Evolutionary conservation across 805 yeast species (phyloP), one percentile per base, ranked within the genome.

Genomic region (Ascoidea rubescens): DNA sequence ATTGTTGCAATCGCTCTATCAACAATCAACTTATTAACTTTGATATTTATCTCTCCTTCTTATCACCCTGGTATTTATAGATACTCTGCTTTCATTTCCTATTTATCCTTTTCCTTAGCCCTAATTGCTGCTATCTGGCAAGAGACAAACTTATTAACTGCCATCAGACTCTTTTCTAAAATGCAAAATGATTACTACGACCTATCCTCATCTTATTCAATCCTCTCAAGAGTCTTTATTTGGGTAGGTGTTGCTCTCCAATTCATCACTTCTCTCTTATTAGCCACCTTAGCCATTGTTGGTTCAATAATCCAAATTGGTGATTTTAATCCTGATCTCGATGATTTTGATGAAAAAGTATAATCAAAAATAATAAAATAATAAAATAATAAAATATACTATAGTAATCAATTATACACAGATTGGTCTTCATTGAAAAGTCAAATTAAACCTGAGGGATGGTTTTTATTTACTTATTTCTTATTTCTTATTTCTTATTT

Each of bases 81-180:
- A 33, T 52, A 52, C 51, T 52, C 56, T 16, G 55, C 58, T 14
- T 48, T 55, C 28, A 49, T 55, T 44, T 52, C 55, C 30, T 55
- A 53, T 51, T 45, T 55, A n/a, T 55, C 53, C 5, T 55, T 55
- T 52, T 54, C 58, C 5, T 51, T 52, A 30, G 50, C 56, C 8
- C 52, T 55, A 42, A 56, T 55, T 4, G 58, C 58, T 30, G 58
- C 58, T 12, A 53, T 55, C 10, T 55, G 58, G 58, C 58, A 55
- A 48, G 58, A 55, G 46, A 55, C 58, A 10, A 55, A 55, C 43
- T 49, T 55, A 33, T 8, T 54, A 16, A 55, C 58, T 28, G 55
- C 56, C 16, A 52, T 52, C 12, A 53, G 54, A n/a, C 28, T 55
- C 31, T 28, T 55, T 32, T 46, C 51, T 14, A 46, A 45, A 17